phyloP scores from a whole-genome alignment of 2,329 filamentous ascomycete species.

The Cercospora zeina region DNA sequence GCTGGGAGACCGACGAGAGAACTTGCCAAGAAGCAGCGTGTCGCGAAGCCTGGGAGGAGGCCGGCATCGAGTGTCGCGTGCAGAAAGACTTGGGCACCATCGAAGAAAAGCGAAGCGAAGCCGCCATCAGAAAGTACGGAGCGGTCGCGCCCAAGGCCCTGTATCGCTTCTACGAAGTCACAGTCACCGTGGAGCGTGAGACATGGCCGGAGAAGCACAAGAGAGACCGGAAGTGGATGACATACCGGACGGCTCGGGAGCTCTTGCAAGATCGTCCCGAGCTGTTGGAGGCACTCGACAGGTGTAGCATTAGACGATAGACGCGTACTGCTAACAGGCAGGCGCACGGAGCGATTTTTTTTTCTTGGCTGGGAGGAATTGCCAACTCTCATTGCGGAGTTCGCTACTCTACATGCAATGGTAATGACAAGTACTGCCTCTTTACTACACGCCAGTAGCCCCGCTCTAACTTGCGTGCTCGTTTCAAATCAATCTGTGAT shows the following conservation, averaged over 20 bases:
- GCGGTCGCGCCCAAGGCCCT: slow-evolving; percentile 67
- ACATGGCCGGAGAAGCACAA: slow-evolving; percentile 96
- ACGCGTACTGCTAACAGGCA: neutral
- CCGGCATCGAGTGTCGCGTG: slow-evolving; percentile 83
- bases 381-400: slow-evolving; percentile 21
- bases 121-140: slow-evolving; percentile 39
- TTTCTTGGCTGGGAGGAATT: slow-evolving; percentile 24
- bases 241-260: slow-evolving; percentile 76
- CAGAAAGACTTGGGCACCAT: slow-evolving; percentile 85
- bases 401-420: neutral
- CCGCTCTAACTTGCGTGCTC: neutral
- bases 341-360: neutral
- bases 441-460: neutral
- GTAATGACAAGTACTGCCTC: slow-evolving; percentile 1
- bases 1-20: slow-evolving; percentile 93
- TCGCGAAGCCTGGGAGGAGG: slow-evolving; percentile 97
- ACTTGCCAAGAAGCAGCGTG: slow-evolving; percentile 78
- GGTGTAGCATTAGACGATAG: slow-evolving; percentile 54
- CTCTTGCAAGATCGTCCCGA: slow-evolving; percentile 78
- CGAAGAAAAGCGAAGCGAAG: slow-evolving; percentile 66
- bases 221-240: slow-evolving; percentile 86
- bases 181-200: slow-evolving; percentile 78
- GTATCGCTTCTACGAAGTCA: slow-evolving; percentile 83
- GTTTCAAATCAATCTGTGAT: neutral
- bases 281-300: slow-evolving; percentile 80